These are phyloP conservation scores for Rhodofomes roseus DNA, from an alignment of 1,284 basidiomycete species.

Conservation along the genomic window DNA sequence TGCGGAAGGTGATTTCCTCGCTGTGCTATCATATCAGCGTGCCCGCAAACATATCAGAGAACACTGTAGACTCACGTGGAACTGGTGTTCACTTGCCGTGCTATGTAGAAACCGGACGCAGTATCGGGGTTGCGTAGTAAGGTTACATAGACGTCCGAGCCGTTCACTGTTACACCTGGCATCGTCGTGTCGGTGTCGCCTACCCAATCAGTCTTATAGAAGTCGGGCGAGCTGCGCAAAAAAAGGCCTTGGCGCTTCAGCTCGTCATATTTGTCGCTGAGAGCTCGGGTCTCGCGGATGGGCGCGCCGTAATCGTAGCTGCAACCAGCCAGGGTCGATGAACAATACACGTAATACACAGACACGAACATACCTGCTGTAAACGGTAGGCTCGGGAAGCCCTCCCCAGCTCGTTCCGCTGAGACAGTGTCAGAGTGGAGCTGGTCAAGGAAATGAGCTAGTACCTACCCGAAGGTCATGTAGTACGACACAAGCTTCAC, in stretches of 20 bases:
- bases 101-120: constrained; percentile 63
- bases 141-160: constrained; percentile 54
- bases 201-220: constrained; percentile 74
- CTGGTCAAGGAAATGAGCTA: background rate
- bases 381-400: constrained; percentile 63
- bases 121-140: constrained; percentile 66
- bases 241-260: constrained; percentile 75
- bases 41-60: background rate
- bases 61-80: constrained; percentile 47
- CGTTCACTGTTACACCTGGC: constrained; percentile 42
- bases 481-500: constrained; percentile 76
- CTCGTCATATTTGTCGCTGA: constrained; percentile 68
- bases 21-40: constrained; percentile 31
- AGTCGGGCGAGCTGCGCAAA: constrained; percentile 68
- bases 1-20: constrained; percentile 44
- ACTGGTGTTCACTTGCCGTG: constrained; percentile 61
- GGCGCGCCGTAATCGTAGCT: constrained; percentile 66
- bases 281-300: constrained; percentile 65
- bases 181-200: constrained; percentile 53
- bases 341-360: constrained; percentile 31
- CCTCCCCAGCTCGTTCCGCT: constrained; percentile 81
- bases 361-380: constrained; percentile 36
- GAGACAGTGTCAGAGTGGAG: constrained; percentile 1
- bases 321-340: too few species aligned
- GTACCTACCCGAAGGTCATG: constrained; percentile 66